phyloP scores from a whole-genome alignment of 192 early-diverging fungal species.

The Coemansia sp. region DNA sequence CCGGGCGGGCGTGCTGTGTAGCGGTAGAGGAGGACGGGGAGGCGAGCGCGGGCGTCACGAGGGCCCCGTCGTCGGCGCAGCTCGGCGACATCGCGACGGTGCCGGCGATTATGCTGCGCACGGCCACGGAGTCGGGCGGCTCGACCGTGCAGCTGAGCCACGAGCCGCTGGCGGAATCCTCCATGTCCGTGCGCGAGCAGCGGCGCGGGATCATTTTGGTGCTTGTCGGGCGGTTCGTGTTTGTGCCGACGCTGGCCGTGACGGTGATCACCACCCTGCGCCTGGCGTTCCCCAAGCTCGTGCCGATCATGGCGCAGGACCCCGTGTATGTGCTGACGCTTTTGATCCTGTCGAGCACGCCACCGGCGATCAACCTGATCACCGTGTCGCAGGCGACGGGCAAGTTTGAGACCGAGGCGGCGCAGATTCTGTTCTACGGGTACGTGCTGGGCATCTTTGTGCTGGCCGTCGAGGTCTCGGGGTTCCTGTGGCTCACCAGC shows the following conservation, averaged over 20 bases:
- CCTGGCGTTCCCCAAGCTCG: conserved; percentile 27
- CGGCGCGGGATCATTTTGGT: conserved; percentile 31
- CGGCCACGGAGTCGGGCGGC: conserved; percentile 20
- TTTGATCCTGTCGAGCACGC: conserved; percentile 61
- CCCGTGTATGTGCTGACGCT: conserved; percentile 64
- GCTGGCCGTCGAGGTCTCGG: conserved; percentile 39
- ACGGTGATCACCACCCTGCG: conserved; percentile 40
- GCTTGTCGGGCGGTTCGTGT: conserved; percentile 42
- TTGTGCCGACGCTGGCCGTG: conserved; percentile 49
- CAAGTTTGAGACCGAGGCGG: conserved; percentile 67
- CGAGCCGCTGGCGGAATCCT: neutral
- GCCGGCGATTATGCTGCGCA: conserved; percentile 34
- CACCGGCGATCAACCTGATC: conserved; percentile 70
- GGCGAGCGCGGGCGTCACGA: neutral
- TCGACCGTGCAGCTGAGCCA: neutral
- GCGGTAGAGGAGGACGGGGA: neutral
- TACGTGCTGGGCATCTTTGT: conserved; percentile 57
- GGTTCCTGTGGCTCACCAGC: conserved; percentile 51
- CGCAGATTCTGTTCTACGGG: conserved; percentile 65
- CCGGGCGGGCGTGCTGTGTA: too few species aligned
- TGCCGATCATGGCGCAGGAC: conserved; percentile 56
- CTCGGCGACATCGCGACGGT: neutral
- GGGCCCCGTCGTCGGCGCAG: conserved; percentile 8
- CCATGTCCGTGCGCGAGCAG: conserved; percentile 15
- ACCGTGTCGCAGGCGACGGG: conserved; percentile 70